A percentile compares a stretch with the other conserved stretches of the same genome.
phyloP scores from a whole-genome alignment of 2,329 filamentous ascomycete species.

The Cladophialophora bantiana region DNA sequence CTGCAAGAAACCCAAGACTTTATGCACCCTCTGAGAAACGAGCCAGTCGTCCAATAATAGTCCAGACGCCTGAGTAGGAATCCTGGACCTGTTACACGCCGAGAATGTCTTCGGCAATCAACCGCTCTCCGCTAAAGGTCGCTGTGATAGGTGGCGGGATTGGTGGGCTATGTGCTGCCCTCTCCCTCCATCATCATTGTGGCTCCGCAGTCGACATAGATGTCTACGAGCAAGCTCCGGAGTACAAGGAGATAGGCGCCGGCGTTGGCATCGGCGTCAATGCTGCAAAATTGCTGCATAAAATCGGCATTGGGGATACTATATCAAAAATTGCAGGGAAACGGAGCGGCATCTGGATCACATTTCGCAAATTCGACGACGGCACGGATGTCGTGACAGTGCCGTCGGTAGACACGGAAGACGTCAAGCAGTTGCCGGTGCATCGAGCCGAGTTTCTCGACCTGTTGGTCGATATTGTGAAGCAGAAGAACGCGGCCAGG shows the following conservation, averaged over 20 bases:
- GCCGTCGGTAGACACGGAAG: slow-evolving; percentile 40
- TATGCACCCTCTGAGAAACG: not conserved
- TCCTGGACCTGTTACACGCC: not conserved
- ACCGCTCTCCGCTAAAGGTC: slow-evolving; percentile 40
- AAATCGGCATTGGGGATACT: slow-evolving; percentile 45
- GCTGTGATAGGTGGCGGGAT: slow-evolving; percentile 52
- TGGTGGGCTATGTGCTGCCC: slow-evolving; percentile 48
- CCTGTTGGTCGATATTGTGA: slow-evolving; percentile 52
- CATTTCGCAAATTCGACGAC: slow-evolving; percentile 48
- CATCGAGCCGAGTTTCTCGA: slow-evolving; percentile 51
- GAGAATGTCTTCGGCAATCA: slow-evolving; percentile 18
- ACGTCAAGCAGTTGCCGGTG: slow-evolving; percentile 22
- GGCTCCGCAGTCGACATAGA: slow-evolving; percentile 40
- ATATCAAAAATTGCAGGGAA: slow-evolving; percentile 44
- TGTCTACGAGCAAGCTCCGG: slow-evolving; percentile 40
- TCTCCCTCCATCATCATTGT: slow-evolving; percentile 48
- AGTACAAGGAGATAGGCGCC: slow-evolving; percentile 38
- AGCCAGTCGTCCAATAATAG: not conserved
- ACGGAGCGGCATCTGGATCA: slow-evolving; percentile 45
- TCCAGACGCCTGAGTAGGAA: not conserved
- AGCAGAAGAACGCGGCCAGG: slow-evolving; percentile 43
- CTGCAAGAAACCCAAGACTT: not conserved
- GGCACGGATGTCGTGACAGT: slow-evolving; percentile 46
- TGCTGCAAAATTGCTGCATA: slow-evolving; percentile 32
- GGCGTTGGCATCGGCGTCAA: slow-evolving; percentile 36